These are phyloP conservation scores for Rhodotorula paludigena DNA, from an alignment of 768 basidiomycete genomes.

Conservation along the genomic window DNA sequence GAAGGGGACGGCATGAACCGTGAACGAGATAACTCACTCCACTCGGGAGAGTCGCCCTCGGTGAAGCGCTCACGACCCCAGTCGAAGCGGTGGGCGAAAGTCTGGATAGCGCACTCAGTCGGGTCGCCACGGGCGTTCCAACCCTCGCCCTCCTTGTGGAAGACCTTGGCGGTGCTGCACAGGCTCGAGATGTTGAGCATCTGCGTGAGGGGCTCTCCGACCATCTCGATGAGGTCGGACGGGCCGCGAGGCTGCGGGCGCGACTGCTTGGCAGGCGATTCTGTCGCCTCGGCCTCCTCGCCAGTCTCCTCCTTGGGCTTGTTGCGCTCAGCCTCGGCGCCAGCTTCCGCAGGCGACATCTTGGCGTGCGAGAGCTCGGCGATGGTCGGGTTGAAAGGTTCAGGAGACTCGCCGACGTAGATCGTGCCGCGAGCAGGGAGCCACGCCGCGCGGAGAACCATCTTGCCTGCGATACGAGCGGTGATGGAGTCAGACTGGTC, in stretches of 20 bases:
- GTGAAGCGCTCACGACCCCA: slow-evolving; percentile 24
- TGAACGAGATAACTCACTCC: too few species aligned
- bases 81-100: slow-evolving; percentile 41
- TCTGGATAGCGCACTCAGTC: slow-evolving; percentile 51
- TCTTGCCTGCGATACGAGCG: slow-evolving; percentile 46
- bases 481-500: neutral
- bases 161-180: slow-evolving; percentile 49
- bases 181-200: slow-evolving; percentile 49
- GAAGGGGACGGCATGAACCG: neutral
- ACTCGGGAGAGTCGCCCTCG: slow-evolving; percentile 40
- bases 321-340: slow-evolving; percentile 46
- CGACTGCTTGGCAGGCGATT: slow-evolving; percentile 6
- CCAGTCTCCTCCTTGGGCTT: slow-evolving; percentile 42
- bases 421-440: slow-evolving; percentile 45
- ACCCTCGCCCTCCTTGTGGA: slow-evolving; percentile 43
- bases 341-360: slow-evolving; percentile 40
- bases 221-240: slow-evolving; percentile 42
- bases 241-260: neutral
- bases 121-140: slow-evolving; percentile 52
- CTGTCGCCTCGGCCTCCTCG: slow-evolving; percentile 17
- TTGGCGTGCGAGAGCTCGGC: slow-evolving; percentile 31
- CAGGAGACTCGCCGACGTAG: slow-evolving; percentile 40
- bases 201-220: slow-evolving; percentile 44
- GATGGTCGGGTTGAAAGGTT: slow-evolving; percentile 40
- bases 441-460: slow-evolving; percentile 52